phyloP scores from a whole-genome alignment of 768 basidiomycete genomes.

The Tulasnella sp. region DNA sequence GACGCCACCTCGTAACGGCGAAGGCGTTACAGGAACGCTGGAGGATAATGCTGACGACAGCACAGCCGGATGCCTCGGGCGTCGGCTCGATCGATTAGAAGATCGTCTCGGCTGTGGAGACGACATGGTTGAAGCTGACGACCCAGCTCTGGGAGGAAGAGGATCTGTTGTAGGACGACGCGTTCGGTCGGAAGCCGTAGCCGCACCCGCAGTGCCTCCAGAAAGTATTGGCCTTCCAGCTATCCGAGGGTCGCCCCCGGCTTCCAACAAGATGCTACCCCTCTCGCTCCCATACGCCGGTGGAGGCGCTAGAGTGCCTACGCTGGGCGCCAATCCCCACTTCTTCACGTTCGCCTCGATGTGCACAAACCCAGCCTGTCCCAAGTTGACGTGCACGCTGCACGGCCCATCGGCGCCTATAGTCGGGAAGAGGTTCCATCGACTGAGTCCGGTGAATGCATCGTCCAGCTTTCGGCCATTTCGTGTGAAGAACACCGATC shows the following conservation, averaged over 20 bases:
- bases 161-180: background rate
- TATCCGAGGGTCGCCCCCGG: constrained; percentile 44
- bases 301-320: constrained; percentile 93
- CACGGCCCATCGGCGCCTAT: constrained; percentile 94
- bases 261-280: constrained; percentile 89
- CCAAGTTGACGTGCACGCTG: constrained; percentile 93
- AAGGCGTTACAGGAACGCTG: constrained; percentile 39
- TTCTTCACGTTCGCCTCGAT: constrained; percentile 99
- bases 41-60: constrained; percentile 15
- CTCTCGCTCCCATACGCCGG: constrained; percentile 97
- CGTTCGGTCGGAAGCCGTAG: background rate
- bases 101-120: constrained; percentile 30
- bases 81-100: constrained; percentile 49
- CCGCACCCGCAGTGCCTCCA: background rate
- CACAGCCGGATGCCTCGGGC: constrained; percentile 33
- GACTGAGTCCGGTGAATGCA: constrained; percentile 79
- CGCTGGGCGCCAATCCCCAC: constrained; percentile 96
- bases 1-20: constrained; percentile 50
- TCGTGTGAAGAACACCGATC: constrained; percentile 97
- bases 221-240: constrained; percentile 13
- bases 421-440: constrained; percentile 93
- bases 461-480: constrained; percentile 97
- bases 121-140: constrained; percentile 35
- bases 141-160: constrained; percentile 24
- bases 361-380: constrained; percentile 96